Evolutionary conservation across 1,284 basidiomycete species (phyloP), one percentile per base, ranked within the genome.

Genomic region (Coriolopsis trogii): DNA sequence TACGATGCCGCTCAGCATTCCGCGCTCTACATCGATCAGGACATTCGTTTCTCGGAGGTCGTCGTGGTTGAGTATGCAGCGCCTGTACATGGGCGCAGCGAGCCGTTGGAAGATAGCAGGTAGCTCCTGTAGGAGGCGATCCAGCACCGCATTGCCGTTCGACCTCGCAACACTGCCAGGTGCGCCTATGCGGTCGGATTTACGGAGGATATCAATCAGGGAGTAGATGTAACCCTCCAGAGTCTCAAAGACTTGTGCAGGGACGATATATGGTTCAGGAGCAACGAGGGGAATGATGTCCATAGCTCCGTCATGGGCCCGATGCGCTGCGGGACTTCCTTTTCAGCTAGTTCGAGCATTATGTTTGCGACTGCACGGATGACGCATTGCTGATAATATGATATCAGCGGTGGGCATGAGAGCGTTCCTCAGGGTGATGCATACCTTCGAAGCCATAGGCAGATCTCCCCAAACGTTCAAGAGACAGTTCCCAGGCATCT

Each of bases 41-140:
- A 56, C 25, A 37, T 56, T 56, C 6, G 40, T 26, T 7, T 33
- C 40, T 13, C 38, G 28, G 18, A 51, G 44, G 25, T 51, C 55
- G n/a, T 46, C 41, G 41, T 57, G 55, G 7, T 6, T 33, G 28
- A 50, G 41, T 4, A 50, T 34, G 36, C 51, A 50, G 10, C 50
- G 50, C 13, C 44, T 46, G 18, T 46, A 36, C 3, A 10, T 2
- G 4, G 47, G 16, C 6, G 31, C 12, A 5, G 33, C 12, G 12
- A 52, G 50, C 7, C 36, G 39, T 2, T n/a, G 15, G 29, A 30
- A n/a, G 6, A 53, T 29, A 29, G 20, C 15, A 5, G 46, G 38
- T 4, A 56, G 38, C 16, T 34, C 16, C 4, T 31, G 9, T 1
- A 9, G 23, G 13, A 56, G 33, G 4, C 40, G 49, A 6, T 41